phyloP scores from a whole-genome alignment of 768 basidiomycete species.

The Boletus subcaerulescens region DNA sequence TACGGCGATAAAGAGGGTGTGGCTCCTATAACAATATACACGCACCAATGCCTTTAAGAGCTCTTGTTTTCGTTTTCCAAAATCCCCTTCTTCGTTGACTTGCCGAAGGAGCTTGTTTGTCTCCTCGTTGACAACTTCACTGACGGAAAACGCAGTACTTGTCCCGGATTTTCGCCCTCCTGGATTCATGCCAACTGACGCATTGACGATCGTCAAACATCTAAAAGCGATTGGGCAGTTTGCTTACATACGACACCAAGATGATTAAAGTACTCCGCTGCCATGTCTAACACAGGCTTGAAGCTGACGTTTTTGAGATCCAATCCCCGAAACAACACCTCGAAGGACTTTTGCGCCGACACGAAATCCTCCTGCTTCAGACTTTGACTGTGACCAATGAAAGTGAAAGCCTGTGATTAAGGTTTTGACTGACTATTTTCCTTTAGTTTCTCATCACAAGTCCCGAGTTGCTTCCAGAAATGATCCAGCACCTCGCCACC shows the following conservation, averaged over 20 bases:
- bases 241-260: conserved; percentile 3
- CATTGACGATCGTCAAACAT: not conserved
- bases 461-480: conserved; percentile 2
- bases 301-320: not conserved
- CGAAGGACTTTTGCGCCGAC: not conserved
- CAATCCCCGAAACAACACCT: not conserved
- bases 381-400: not conserved
- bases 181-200: not conserved
- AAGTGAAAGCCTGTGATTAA: not conserved
- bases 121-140: not conserved
- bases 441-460: not conserved
- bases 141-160: not conserved
- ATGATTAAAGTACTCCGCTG: not conserved
- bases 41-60: conserved; percentile 4
- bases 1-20: not conserved
- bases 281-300: not conserved
- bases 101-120: conserved; percentile 1
- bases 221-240: not conserved
- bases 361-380: not conserved
- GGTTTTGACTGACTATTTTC: not conserved
- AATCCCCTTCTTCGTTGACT: not conserved
- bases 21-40: not conserved
- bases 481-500: not conserved
- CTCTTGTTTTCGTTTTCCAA: not conserved
- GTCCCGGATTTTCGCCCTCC: not conserved